Evolutionary conservation across 2,329 filamentous ascomycete genomes (phyloP), one percentile per base, ranked within the genome.

Genomic region (Colletotrichum brevisporum): DNA sequence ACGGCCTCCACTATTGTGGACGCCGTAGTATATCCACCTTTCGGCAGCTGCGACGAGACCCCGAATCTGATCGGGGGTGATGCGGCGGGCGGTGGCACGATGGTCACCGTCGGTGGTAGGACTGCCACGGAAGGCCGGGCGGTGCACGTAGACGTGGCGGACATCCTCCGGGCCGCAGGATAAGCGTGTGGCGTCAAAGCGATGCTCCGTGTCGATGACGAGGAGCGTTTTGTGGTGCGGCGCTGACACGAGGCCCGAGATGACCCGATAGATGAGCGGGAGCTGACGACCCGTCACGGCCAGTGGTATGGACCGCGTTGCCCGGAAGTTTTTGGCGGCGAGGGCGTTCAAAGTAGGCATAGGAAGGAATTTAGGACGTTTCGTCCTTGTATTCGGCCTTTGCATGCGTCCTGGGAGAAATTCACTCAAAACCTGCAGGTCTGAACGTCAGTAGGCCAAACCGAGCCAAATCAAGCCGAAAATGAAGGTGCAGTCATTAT

Each of bases 221-320:
- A 87, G 79, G 8, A 91, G 75, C 6, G 86, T 79, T 73, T 87
- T 85, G 39, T 74, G 72, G 58, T 84, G 78, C 10, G 86, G 85
- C 5, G 82, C 71, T 0, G 82, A 77, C n/a, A 90, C 78, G 45
- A 90, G 80, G 2, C 80, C 81, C 4, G 85, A 85, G 26, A 89
- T 76, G 4, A 91, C 77, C 61, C 83, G 80, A 79, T 91, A 89
- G 43, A 91, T 74, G 9, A 91, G 79, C 0, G 87, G 84, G 13
- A 88, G 79, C 67, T 84, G 79, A 12, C 86, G 84, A 1, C 89
- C 88, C 16, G 82, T 82, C 60, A 90, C 76, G 15, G 84, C 81
- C 15, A 91, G 75, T 1, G 83, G 80, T 0, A 83, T 76, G 0
- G 82, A 80, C 61, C 84, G 83, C 0, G 85, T 87, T 10, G 82